Evolutionary conservation across 1,139 yeast species (phyloP), one percentile per base, ranked within the genome.

Genomic region (Hyphopichia buzzinii): DNA sequence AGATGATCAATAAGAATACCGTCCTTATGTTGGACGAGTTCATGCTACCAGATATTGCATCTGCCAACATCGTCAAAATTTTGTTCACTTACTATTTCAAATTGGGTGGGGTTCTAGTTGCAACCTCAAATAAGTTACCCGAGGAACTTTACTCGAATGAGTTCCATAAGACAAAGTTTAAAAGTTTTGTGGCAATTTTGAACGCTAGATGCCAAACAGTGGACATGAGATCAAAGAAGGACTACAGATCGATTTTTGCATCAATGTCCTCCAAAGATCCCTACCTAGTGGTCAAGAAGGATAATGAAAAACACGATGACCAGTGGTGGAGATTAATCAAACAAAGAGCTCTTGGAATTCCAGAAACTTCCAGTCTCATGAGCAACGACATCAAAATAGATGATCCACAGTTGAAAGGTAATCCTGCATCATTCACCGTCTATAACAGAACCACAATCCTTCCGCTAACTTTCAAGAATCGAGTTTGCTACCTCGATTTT

Each of bases 21-120:
- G 67, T 84, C 8, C 58, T 83, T 38, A 67, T 83, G 59, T 59
- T 83, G 30, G 90, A 83, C 52, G 90, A 83, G 52, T 83, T 83
- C 56, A 81, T 81, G 82, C 55, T 83, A 24, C 89, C 90, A 0
- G 90, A 83, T 51, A 72, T 70, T 30, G 86, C 89, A 0, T 73
- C 84, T 23, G 88, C 88, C 2, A 82, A 81, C 47, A 80, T 83
- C 31, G 62, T 83, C 38, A 79, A 79, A 52, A 70, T 81, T 8
- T 57, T 83, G 31, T 81, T 83, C 56, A 79, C 84, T 0, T 81
- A 78, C 54, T 83, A 77, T 57, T 82, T 83, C 63, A 81, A 79
- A 48, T 57, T 83, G 7, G 89, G 90, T 3, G 90, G 90, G 3
- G 86, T 83, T 0, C 56, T 83, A 31, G 81, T 83, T 21, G 87